Evolutionary conservation across 2,329 filamentous ascomycete species (phyloP).

Genomic region (Diaporthe sp.): DNA sequence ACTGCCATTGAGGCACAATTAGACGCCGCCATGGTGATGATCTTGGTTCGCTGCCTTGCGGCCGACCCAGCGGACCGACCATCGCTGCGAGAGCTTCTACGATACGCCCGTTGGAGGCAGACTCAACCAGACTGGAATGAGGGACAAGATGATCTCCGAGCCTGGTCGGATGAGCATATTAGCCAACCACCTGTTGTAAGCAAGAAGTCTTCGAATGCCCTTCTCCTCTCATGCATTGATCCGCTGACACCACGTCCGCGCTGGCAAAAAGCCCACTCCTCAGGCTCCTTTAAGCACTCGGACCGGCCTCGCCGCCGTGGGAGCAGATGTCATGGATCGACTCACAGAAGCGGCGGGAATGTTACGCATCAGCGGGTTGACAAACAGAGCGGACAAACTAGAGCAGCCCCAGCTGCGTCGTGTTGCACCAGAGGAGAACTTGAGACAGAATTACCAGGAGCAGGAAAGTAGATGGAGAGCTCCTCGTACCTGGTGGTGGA

Average conservation of each 20-base stretch:
- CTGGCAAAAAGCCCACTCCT: background rate
- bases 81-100: slow-evolving; percentile 5
- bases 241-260: background rate
- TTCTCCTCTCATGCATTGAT: background rate
- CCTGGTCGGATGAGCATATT: background rate
- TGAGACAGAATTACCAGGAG: slow-evolving; percentile 4
- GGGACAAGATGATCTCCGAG: background rate
- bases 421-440: background rate
- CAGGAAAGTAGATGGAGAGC: background rate
- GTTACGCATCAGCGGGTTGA: background rate
- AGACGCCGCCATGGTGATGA: background rate
- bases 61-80: slow-evolving; percentile 11
- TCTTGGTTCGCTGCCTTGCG: slow-evolving; percentile 7
- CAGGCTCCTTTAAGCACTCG: background rate
- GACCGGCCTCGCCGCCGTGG: background rate
- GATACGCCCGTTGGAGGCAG: slow-evolving; percentile 2
- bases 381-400: background rate
- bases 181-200: background rate
- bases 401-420: background rate
- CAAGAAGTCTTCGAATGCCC: background rate
- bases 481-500: background rate
- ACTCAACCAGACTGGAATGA: background rate
- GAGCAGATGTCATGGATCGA: background rate
- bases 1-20: background rate
- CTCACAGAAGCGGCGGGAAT: background rate